Percentiles rank a stretch among this genome's conserved stretches.
Evolutionary conservation across 2,329 filamentous ascomycete genomes (phyloP).

Genomic region (Ophiocordyceps australis): DNA sequence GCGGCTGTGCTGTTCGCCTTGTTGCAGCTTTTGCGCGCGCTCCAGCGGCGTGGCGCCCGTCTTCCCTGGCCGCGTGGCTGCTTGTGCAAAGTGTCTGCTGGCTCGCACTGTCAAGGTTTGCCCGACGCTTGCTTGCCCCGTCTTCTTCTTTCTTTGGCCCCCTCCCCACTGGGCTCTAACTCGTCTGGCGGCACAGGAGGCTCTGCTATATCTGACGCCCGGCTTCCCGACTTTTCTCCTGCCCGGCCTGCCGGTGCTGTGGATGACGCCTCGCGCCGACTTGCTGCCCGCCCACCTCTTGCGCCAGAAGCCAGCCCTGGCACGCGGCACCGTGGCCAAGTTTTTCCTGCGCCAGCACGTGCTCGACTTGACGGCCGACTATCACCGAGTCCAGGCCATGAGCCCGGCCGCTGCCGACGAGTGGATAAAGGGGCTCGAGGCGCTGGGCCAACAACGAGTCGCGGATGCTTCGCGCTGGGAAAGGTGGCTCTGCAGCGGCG

Average conservation of each 20-base stretch:
- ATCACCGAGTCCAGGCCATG: constrained; percentile 43
- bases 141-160: constrained; percentile 5
- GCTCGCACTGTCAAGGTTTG: constrained; percentile 46
- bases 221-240: constrained; percentile 41
- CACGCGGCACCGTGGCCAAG: constrained; percentile 40
- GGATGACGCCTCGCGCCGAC: constrained; percentile 42
- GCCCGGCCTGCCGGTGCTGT: constrained; percentile 50
- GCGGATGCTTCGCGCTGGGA: constrained; percentile 54
- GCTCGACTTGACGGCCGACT: constrained; percentile 40
- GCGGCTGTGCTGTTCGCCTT: constrained; percentile 41
- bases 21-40: constrained; percentile 58
- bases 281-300: constrained; percentile 38
- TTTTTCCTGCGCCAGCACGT: constrained; percentile 47
- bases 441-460: constrained; percentile 39
- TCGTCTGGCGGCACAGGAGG: constrained; percentile 47
- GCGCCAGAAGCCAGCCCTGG: constrained; percentile 28
- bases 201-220: constrained; percentile 47
- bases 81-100: constrained; percentile 49
- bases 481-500: constrained; percentile 42
- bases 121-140: constrained; percentile 1
- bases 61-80: constrained; percentile 52
- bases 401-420: constrained; percentile 54
- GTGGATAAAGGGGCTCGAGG: constrained; percentile 60
- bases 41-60: constrained; percentile 39
- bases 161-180: too few species aligned